Evolutionary conservation across 2,329 filamentous ascomycete species (phyloP), one percentile per base, ranked within the genome.

Genomic region (Sporothrix schenckii): DNA sequence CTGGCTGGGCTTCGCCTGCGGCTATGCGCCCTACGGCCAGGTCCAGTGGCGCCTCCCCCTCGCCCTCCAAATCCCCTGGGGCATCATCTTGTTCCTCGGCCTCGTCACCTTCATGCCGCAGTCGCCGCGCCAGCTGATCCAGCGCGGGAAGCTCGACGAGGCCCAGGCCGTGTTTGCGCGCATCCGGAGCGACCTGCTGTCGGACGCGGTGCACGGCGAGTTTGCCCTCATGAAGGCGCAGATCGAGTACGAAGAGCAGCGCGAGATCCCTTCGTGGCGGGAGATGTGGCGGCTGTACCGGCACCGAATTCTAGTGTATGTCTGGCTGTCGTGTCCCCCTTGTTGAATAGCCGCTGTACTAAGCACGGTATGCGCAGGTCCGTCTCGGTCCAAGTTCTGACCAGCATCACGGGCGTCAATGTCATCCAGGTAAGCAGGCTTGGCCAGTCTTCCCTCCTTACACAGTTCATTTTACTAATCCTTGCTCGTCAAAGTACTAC

Each of bases 301-400:
- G 16, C 84, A 82, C 71, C 81, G 85, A 30, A 84, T 81, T 7
- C 73, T 87, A 65, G 85, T 85, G 77, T 70, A 83, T 72, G 68
- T 63, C 19, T 0, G 9, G 9, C 30, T 54, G 11, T 54, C 21
- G 3, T 54, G 16, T 11, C 52, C 9, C 14, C 30, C 9, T 52
- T 34, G 10, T 71, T 79, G 78, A 14, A 24, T 21, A 1, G 27
- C 21, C 14, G 16, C 14, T 34, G 13, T 47, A 27, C 27, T 24
- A 58, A 27, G n/a, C 0, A 4, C 7, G 1, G 34, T 34, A 7
- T 69, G 79, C 14, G 13, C 78, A 24, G 66, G 3, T 84, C 83
- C 0, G 84, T 87, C 74, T 82, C 83, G 2, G 86, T 87, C 2
- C 85, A 87, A 76, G 86, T 84, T 2, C 85, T 87, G 83, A 87